Base-by-base conservation (phyloP, 2,329 filamentous ascomycete species). In the Exophiala bonariae region DNA sequence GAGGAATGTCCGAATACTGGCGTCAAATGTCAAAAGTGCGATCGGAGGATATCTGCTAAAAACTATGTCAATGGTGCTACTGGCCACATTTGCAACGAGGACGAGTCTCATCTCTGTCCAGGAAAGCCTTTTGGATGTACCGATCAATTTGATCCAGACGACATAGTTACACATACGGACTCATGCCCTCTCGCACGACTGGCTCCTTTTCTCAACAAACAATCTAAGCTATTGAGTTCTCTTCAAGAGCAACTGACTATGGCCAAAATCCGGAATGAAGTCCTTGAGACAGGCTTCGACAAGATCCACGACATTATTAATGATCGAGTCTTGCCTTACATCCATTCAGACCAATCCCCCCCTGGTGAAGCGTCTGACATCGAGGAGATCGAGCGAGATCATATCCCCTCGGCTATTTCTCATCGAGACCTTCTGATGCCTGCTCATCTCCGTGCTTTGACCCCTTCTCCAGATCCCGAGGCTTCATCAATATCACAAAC, bases 181-280 rank as follows among this genome's bases (percentile, higher is more conserved):
- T 61, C 63, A 20, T 85, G 81, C 58, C 70, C 74, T 0, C 69
- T 82, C 36, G 71, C 77, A 9, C 65, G 71, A 4, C 66, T 75
- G 47, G 63, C 66, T 0, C 71, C 73, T 14, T 71, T 70, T 41
- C 65, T 75, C 17, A 66, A 72, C 36, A 63, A 61, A 11, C 72
- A 75, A 47, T 67, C 71, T 19, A 59, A 66, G 17, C 64, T 70
- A 2, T 61, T 76, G 5, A 62, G 71, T 38, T 66, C 66, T 2
- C 64, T 75, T n/a, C 69, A 73, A 43, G 56, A 70, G 32, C 72
- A 68, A 6, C 65, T 74, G 43, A 65, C 66, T 30, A 69, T 71
- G 41, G 62, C 72, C 10, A 69, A 71, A 47, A 68, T 74, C 39
- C 65, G 71, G 20, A 75, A 74, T 44, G 72, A 73, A 49, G 67